A percentile compares a stretch with the other conserved stretches of the same genome.
Evolutionary conservation across 2,329 filamentous ascomycete species (phyloP).

Genomic region (Rhinocladiella mackenziei): DNA sequence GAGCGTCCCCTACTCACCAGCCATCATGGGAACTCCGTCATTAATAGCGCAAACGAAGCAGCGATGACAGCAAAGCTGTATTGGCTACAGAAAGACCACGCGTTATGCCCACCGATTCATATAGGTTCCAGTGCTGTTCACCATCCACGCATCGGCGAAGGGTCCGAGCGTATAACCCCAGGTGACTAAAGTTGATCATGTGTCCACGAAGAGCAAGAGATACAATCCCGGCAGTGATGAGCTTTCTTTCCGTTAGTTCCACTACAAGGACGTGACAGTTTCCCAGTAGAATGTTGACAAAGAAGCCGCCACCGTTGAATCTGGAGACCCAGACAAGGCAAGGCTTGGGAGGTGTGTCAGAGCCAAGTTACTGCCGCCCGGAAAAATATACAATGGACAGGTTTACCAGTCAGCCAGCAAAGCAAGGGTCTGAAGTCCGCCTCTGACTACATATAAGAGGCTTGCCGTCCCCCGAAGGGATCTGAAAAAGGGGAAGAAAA

Average conservation of each 20-base stretch:
- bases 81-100: constrained; percentile 40
- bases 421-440: not conserved
- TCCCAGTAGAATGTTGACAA: not conserved
- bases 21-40: constrained; percentile 36
- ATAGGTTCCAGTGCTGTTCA: constrained; percentile 38
- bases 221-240: not conserved
- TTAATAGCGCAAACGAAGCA: constrained; percentile 24
- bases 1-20: constrained; percentile 36
- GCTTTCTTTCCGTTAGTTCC: not conserved
- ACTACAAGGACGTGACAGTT: not conserved
- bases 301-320: not conserved
- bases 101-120: constrained; percentile 42
- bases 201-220: no score
- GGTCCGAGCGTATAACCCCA: no score
- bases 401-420: not conserved
- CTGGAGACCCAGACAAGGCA: not conserved
- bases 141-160: no score
- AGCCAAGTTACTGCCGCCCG: not conserved
- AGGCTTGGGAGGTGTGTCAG: not conserved
- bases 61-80: constrained; percentile 41
- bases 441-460: not conserved
- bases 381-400: not conserved
- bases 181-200: no score
- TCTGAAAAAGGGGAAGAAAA: not conserved
- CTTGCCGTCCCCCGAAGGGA: not conserved